Percentiles rank a stretch among this genome's conserved stretches.
Conservation (phyloP, 352 stramenopile genomes). For the Pythium chondricola region DNA sequence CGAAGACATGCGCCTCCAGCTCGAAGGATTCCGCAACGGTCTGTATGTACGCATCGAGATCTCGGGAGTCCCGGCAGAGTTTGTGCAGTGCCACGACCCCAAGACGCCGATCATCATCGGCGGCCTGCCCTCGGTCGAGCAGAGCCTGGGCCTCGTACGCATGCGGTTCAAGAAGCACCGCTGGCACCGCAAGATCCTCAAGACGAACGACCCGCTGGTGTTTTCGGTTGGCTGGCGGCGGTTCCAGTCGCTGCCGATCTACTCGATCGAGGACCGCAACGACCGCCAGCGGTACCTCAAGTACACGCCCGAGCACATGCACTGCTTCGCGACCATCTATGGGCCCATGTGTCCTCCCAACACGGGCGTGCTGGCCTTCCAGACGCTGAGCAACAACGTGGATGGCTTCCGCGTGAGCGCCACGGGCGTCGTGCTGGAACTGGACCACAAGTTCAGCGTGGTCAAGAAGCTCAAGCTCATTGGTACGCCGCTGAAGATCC, state of each 20-base stretch:
- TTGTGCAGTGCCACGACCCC: conserved; percentile 93
- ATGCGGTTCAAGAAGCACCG: conserved; percentile 99
- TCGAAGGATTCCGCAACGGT: conserved; percentile 95
- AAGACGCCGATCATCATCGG: conserved; percentile 88
- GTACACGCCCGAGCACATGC: conserved; percentile 99
- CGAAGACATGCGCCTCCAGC: conserved; percentile 87
- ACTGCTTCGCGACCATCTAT: conserved; percentile 98
- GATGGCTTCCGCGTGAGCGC: conserved; percentile 95
- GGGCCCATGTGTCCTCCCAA: conserved; percentile 94
- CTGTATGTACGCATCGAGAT: conserved; percentile 97
- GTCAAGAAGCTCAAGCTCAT: conserved; percentile 99
- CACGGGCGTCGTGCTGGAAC: conserved; percentile 96
- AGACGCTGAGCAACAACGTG: conserved; percentile 89
- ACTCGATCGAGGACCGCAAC: conserved; percentile 98
- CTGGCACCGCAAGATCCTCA: conserved; percentile 98
- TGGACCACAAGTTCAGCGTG: conserved; percentile 96
- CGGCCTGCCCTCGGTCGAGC: conserved; percentile 95
- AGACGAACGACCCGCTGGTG: conserved; percentile 97
- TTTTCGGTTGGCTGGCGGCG: conserved; percentile 98
- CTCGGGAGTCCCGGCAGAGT: conserved; percentile 90
- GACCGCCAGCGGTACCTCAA: conserved; percentile 96
- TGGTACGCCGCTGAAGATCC: conserved; percentile 96
- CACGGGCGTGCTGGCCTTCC: conserved; percentile 97
- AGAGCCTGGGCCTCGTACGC: conserved; percentile 91
- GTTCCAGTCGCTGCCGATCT: conserved; percentile 98